These are phyloP conservation scores for Guyanaporus albipodus DNA, from an alignment of 768 basidiomycete genomes.

Conservation along the genomic window DNA sequence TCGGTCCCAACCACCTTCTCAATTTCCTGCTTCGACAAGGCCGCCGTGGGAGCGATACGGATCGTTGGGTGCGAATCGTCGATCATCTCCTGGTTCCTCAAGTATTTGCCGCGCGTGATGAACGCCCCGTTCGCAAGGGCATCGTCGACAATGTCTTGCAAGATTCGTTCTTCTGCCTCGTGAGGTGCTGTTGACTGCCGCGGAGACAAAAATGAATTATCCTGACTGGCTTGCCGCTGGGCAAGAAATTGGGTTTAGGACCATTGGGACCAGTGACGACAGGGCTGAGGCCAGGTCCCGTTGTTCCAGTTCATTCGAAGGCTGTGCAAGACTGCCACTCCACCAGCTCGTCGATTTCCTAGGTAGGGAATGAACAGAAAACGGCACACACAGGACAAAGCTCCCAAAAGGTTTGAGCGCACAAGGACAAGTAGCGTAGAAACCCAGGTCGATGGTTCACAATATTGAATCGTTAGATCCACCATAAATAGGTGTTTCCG, in stretches of 20 bases:
- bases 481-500: fast-evolving
- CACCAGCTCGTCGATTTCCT: slow-evolving; percentile 97
- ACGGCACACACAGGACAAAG: too few relatives aligned
- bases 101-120: slow-evolving; percentile 76
- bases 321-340: slow-evolving; percentile 78
- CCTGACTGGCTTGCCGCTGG: slow-evolving; percentile 65
- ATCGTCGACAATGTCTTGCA: slow-evolving; percentile 95
- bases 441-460: neutral
- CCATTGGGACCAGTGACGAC: slow-evolving; percentile 78
- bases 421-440: slow-evolving; percentile 4
- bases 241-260: slow-evolving; percentile 74
- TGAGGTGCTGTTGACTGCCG: slow-evolving; percentile 21
- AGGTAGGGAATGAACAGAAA: too few relatives aligned
- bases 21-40: slow-evolving; percentile 82
- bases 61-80: slow-evolving; percentile 85
- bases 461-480: neutral
- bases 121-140: slow-evolving; percentile 76
- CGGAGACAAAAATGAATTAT: slow-evolving; percentile 85
- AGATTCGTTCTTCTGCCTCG: slow-evolving; percentile 66
- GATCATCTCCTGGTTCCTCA: slow-evolving; percentile 78
- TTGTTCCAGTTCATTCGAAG: slow-evolving; percentile 55
- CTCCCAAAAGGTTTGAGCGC: neutral
- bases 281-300: slow-evolving; percentile 73
- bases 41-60: slow-evolving; percentile 75
- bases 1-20: slow-evolving; percentile 78